Conservation (phyloP, 495 filamentous ascomycete species). For the Pyrenula massariospora region DNA sequence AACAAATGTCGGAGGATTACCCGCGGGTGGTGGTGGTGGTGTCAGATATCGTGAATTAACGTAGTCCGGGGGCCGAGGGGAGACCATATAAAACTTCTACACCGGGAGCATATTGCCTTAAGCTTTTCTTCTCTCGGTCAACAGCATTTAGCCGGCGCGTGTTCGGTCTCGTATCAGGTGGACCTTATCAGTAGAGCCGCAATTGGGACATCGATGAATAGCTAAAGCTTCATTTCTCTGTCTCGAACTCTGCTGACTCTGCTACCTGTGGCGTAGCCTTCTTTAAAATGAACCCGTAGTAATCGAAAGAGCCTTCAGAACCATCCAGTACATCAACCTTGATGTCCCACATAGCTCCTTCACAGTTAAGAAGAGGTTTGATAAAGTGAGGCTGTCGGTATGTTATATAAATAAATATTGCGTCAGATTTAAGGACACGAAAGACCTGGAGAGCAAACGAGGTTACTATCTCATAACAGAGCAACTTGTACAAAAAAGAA, state of each 20-base stretch:
- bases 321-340: constrained; percentile 26
- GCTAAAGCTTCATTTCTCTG: constrained; percentile 1
- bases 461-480: constrained; percentile 2
- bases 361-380: constrained; percentile 31
- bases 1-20: not conserved
- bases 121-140: not conserved
- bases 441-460: constrained; percentile 24
- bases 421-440: constrained; percentile 40
- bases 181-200: not conserved
- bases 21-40: not conserved
- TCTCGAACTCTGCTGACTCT: constrained; percentile 2
- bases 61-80: not conserved
- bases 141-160: not conserved
- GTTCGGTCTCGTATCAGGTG: not conserved
- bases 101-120: not conserved
- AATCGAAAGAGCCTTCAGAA: constrained; percentile 30
- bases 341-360: constrained; percentile 28
- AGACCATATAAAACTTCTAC: not conserved
- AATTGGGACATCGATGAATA: not conserved
- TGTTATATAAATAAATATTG: constrained; percentile 43
- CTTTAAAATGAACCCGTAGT: constrained; percentile 36
- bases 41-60: not conserved
- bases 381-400: constrained; percentile 53
- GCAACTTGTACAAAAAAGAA: not conserved
- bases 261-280: constrained; percentile 11